Evolutionary conservation across 768 basidiomycete species (phyloP), one percentile per base, ranked within the genome.

Genomic region (Leccinum imitatum): DNA sequence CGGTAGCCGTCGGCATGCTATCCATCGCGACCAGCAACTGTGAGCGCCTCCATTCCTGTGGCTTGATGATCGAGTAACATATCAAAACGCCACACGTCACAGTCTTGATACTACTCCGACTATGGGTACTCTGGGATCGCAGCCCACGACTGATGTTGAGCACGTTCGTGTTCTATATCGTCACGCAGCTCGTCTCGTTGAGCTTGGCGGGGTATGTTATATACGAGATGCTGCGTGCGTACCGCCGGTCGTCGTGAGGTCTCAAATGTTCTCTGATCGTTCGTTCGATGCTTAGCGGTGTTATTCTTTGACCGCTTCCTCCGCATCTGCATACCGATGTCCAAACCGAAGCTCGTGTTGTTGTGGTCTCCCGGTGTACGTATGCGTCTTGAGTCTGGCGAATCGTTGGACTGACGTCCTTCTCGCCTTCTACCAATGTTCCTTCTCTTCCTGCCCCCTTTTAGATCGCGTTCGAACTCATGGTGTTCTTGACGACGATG

Each of bases 101-200:
- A 31, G 78, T 78, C 60, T 69, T 79, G 21, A 66, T 79, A 9
- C 59, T 79, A 8, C 31, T 31, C 31, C 31, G 31, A 11, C 31
- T 31, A 31, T 79, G 78, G 78, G 63, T 74, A 23, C 62, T 78
- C 4, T 78, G 78, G 67, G 71, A 68, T 41, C 72, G 71, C 11
- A 39, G 30, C 1, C 68, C 63, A n/a, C 60, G 60, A 6, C 50
- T 78, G 25, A 66, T 78, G 50, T 21, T 71, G 19, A 56, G 44
- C 47, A 78, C 76, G 1, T 54, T 78, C 3, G 17, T 47, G 17
- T 62, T 73, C 31, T 78, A 70, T 27, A 17, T 74, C n/a, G 7
- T 67, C 6, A 76, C 74, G 0, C 76, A 78, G 39, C 56, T 69
- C 6, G 51, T 65, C 0, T 48, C 70, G 25, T 31, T 77, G 14